Conservation (phyloP, 2,329 filamentous ascomycete genomes). For the Eutypella sp. region DNA sequence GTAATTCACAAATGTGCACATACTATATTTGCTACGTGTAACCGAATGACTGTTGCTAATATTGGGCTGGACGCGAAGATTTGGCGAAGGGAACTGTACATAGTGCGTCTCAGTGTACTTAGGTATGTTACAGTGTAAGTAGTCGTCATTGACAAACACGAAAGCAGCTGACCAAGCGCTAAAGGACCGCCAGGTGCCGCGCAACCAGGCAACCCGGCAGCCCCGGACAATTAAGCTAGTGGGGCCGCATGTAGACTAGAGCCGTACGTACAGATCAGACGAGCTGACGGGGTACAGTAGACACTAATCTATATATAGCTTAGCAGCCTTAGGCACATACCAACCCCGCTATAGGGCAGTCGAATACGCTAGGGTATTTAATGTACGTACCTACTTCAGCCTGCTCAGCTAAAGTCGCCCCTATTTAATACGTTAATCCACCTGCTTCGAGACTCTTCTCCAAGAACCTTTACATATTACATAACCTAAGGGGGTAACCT, state of each 20-base stretch:
- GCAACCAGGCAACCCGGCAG: too few relatives aligned
- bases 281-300: too few relatives aligned
- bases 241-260: not conserved
- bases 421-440: not conserved
- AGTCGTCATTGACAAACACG: constrained; percentile 26
- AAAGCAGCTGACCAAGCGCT: constrained; percentile 19
- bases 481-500: not conserved
- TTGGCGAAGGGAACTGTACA: not conserved
- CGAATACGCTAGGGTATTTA: too few relatives aligned
- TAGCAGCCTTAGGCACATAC: not conserved
- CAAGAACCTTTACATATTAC: not conserved
- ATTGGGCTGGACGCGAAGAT: not conserved
- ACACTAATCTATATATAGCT: not conserved
- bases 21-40: too few relatives aligned
- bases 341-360: too few relatives aligned
- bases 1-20: too few relatives aligned
- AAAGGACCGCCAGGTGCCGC: not conserved
- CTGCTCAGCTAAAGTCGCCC: not conserved
- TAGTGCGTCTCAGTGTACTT: too few relatives aligned
- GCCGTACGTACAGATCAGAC: too few relatives aligned
- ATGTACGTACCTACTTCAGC: not conserved
- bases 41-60: too few relatives aligned
- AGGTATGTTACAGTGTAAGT: too few relatives aligned
- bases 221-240: not conserved
- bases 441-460: not conserved